Base-by-base conservation (phyloP, 371 early-diverging fungal species). In the Apophysomyces trapeziformis region DNA sequence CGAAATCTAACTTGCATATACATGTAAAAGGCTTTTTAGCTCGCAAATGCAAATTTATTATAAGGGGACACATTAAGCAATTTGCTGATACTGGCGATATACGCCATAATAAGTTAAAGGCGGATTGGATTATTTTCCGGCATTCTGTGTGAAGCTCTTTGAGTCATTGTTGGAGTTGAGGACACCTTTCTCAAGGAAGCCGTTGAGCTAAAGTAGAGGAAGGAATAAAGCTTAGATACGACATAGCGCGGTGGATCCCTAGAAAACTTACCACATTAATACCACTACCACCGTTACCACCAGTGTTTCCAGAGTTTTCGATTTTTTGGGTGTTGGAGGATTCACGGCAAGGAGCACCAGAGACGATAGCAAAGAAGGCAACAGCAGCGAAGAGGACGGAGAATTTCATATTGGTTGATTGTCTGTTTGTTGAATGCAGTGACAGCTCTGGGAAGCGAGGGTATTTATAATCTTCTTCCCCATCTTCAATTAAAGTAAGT, bases 181-280 rank as follows among this genome's bases (percentile, higher is more conserved):
- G 21, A 50, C 21, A 50, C 54, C 54, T 9, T 21, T 21, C 21
- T 16, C 21, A 11, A 50, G 54, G 21, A 50, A 21, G 21, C 54
- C 54, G 11, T 16, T 5, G 21, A 50, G 54, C 54, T 50, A 50
- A 50, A 21, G 21, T 0, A 21, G 7, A 21, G 7, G 21, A 18
- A 21, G 32, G 9, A 9, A 21, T 21, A 4, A 50, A 21, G 7
- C 32, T 26, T 26, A 26, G 32, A 26, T 2, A 26, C 2, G 32
- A 26, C 32, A 7, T 26, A 7, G 8, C 16, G 13, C 7, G n/a
- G 9, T 9, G 1, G 4, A 1, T 7, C 11, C 5, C 1, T 8
- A 50, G 21, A 50, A 9, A 21, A 50, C 54, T 50, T 50, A 50
- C 54, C 21, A 50, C 21, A 50, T 50, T n/a, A 26, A 50, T 50